Base-by-base conservation (phyloP, 106 monocot genomes). In the Dendrobium officinale region DNA sequence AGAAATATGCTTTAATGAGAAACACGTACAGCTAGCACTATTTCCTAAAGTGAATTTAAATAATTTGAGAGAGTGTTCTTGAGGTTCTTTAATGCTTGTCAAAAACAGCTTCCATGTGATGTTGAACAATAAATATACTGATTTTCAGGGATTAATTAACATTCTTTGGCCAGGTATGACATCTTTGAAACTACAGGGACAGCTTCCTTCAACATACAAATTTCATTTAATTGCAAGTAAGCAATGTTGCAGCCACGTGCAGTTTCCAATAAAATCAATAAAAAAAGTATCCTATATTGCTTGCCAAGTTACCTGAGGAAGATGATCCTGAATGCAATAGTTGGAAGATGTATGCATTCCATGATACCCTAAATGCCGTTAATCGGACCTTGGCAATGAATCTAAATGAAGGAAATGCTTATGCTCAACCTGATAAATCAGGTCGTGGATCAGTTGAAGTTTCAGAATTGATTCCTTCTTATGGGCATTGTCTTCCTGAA, bases 291-390 rank as follows among this genome's bases (percentile, higher is more conserved):
- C 55, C 13, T 42, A 44, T 49, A 33, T 10, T 68, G 42, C 54
- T 68, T 45, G 67, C 72, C 9, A 85, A 85, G 42, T 31, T 85
- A 43, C 76, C 55, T 9, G 77, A 42, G 61, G 80, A 80, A 72
- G 70, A 80, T 77, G 80, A 76, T 9, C 6, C 51, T 67, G 80
- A 80, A 77, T 77, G 55, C 56, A 77, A 68, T 41, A 77, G 45
- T 24, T 70, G 80, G 77, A 85, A 54, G 55, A 55, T 75, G 45
- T 77, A 51, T 77, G 56, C 76, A 76, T 76, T 76, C 26, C 51
- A 77, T 77, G 77, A 80, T 55, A 85, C 59, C 5, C 51, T 49
- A 40, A 31, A 80, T 80, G 67, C 67, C 41, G 43, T 75, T 58
- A 42, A 29, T 68, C 40, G 73, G 5, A 72, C 66, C 48, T 85